Conservation (phyloP, 176 grass and related monocot species). For the Aegilops umbellulata region DNA sequence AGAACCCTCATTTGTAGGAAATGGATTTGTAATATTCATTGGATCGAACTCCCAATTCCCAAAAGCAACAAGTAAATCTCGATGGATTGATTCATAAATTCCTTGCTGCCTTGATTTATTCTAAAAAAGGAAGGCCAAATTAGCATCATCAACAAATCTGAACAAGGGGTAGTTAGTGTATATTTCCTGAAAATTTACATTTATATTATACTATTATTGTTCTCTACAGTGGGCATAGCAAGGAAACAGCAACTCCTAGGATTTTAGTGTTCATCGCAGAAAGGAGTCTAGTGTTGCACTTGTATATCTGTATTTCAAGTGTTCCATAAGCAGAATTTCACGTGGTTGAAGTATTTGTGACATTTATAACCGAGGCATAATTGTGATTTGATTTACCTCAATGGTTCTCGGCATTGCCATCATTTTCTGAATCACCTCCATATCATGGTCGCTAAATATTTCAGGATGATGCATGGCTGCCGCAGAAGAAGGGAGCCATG, state of each 20-base stretch:
- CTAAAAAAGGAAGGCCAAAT: slow-evolving; percentile 44
- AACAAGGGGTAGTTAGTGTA: background rate
- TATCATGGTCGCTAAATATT: slow-evolving; percentile 57
- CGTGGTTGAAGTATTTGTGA: background rate
- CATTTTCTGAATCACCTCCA: slow-evolving; percentile 61
- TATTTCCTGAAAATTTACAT: slow-evolving; percentile 10
- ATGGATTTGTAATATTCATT: slow-evolving; percentile 68
- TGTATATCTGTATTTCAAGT: slow-evolving; percentile 1
- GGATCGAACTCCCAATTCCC: slow-evolving; percentile 79
- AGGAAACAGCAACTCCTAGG: background rate
- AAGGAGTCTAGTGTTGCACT: background rate
- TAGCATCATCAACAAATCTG: background rate
- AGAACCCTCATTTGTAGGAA: slow-evolving; percentile 65
- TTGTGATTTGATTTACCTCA: slow-evolving; percentile 36
- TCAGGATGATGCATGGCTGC: slow-evolving; percentile 46
- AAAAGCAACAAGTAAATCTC: slow-evolving; percentile 70
- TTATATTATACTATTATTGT: slow-evolving; percentile 17
- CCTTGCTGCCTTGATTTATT: slow-evolving; percentile 81
- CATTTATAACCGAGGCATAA: background rate
- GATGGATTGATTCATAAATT: slow-evolving; percentile 66
- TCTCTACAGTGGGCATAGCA: slow-evolving; percentile 1
- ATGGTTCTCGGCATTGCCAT: slow-evolving; percentile 37
- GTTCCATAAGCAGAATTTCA: background rate
- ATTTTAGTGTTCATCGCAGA: background rate
- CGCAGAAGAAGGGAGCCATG: slow-evolving; percentile 61